Evolutionary conservation across 768 basidiomycete species (phyloP), one percentile per base, ranked within the genome.

Genomic region (Tricholoma matsutake): DNA sequence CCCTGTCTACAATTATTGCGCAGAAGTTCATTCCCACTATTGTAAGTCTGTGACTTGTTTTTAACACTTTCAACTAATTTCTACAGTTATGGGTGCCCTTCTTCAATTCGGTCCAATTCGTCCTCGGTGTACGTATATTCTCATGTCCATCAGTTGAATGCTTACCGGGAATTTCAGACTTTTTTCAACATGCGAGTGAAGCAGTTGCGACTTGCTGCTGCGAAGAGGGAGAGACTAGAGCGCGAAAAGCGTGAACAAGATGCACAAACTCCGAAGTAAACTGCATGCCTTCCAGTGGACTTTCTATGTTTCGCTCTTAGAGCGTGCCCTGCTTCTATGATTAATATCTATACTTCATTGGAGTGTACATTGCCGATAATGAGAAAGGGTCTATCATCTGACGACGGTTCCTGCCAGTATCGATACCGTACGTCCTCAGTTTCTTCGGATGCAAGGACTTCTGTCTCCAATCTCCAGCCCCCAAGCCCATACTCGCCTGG

Each of bases 71-170:
- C 10, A 20, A 57, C 20, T 45, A 54, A 57, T 10, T 54, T 41
- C 22, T n/a, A 34, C 53, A 92, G 89, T 79, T 93, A 47, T 94
- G 93, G 92, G 89, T 91, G 0, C 89, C 90, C 8, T 96, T 91
- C 78, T 94, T 95, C 82, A 93, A 87, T 71, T 66, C 82, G 35
- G 76, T 95, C 43, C 85, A 87, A 70, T 93, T 95, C 70, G 71
- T 84, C 20, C 78, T 92, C 11, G 92, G 92, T 20, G 92, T 92
- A 68, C 67, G 89, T 77, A 32, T 18, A 22, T 39, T 20, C 29
- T 39, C 2, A 25, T 16, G 51, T 35, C 8, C 4, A 7, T 6
- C 1, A 31, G 25, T 59, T 47, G 20, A 32, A 57, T 32, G 58
- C 41, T 64, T 61, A 58, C 14, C 60, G 54, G 58, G 53, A 62